Conservation (phyloP, 768 basidiomycete genomes). For the Porpolomopsis calyptriformis region DNA sequence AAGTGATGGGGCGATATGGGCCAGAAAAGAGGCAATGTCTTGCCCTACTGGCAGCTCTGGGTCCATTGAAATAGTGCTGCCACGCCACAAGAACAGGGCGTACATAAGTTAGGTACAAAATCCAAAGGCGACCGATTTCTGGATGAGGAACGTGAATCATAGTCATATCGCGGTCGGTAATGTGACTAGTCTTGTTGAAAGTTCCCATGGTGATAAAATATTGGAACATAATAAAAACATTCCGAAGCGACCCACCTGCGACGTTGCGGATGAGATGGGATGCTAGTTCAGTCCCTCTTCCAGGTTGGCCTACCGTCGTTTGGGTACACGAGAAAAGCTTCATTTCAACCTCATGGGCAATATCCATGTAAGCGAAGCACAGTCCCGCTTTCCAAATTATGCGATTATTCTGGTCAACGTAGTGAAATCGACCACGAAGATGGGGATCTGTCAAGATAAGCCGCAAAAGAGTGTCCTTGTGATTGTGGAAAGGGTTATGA, state of each 20-base stretch:
- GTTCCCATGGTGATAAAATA: slow-evolving; percentile 1
- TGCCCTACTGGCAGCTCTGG: neutral
- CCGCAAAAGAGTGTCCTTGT: slow-evolving; percentile 5
- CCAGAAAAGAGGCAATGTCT: slow-evolving; percentile 2
- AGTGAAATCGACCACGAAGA: slow-evolving; percentile 11
- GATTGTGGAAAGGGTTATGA: slow-evolving; percentile 6
- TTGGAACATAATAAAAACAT: slow-evolving; percentile 10
- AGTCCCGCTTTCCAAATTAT: slow-evolving; percentile 7
- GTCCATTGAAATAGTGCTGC: slow-evolving; percentile 4
- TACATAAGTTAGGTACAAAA: neutral
- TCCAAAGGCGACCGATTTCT: slow-evolving; percentile 3
- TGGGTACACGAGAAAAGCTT: slow-evolving; percentile 7
- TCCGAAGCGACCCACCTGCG: slow-evolving; percentile 11
- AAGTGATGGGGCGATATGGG: neutral
- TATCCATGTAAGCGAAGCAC: slow-evolving; percentile 5
- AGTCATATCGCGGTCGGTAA: neutral
- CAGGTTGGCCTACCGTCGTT: slow-evolving; percentile 9
- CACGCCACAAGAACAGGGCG: slow-evolving; percentile 2
- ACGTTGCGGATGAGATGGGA: slow-evolving; percentile 11
- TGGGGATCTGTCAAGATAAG: slow-evolving; percentile 6
- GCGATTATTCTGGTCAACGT: neutral
- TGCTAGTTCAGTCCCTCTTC: slow-evolving; percentile 12
- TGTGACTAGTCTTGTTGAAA: slow-evolving; percentile 1
- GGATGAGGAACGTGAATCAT: slow-evolving; percentile 4
- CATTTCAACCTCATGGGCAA: slow-evolving; percentile 8